phyloP scores from a whole-genome alignment of 441 rosid genomes.

The Breynia disticha region DNA sequence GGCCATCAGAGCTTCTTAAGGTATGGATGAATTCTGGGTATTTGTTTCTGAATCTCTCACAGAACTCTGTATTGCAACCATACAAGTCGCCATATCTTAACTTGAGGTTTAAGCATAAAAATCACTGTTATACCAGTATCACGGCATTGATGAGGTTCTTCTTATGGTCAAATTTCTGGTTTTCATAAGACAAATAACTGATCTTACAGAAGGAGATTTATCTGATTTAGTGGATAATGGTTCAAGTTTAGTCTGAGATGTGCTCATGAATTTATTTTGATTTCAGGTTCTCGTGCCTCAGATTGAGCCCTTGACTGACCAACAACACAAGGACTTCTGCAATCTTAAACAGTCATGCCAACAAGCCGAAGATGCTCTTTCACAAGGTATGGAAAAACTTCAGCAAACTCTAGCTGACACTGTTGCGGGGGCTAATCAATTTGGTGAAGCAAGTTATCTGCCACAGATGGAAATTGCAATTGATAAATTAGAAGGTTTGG shows the following conservation, averaged over 20 bases:
- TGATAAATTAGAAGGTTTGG: conserved; percentile 61
- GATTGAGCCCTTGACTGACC: conserved; percentile 59
- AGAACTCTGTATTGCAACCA: too few species aligned
- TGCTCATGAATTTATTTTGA: conserved; percentile 7
- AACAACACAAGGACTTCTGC: conserved; percentile 48
- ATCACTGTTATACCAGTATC: too few species aligned
- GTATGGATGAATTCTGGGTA: not conserved
- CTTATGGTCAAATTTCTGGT: too few species aligned
- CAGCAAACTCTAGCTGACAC: conserved; percentile 56
- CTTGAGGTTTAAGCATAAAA: too few species aligned
- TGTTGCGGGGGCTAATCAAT: conserved; percentile 50
- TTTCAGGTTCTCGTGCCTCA: conserved; percentile 67
- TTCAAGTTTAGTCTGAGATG: too few species aligned
- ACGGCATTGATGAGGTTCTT: too few species aligned
- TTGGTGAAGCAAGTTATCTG: conserved; percentile 43
- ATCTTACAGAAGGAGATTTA: too few species aligned
- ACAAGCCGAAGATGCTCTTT: conserved; percentile 92
- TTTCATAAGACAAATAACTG: too few species aligned
- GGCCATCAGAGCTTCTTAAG: conserved; percentile 41
- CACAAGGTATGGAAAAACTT: conserved; percentile 86
- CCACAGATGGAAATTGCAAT: conserved; percentile 59
- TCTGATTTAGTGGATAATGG: too few species aligned
- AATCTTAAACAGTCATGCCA: conserved; percentile 62
- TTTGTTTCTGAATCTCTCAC: too few species aligned
- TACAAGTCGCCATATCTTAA: too few species aligned